Conservation (phyloP, 2,329 filamentous ascomycete genomes). For the Penicillium sp. region DNA sequence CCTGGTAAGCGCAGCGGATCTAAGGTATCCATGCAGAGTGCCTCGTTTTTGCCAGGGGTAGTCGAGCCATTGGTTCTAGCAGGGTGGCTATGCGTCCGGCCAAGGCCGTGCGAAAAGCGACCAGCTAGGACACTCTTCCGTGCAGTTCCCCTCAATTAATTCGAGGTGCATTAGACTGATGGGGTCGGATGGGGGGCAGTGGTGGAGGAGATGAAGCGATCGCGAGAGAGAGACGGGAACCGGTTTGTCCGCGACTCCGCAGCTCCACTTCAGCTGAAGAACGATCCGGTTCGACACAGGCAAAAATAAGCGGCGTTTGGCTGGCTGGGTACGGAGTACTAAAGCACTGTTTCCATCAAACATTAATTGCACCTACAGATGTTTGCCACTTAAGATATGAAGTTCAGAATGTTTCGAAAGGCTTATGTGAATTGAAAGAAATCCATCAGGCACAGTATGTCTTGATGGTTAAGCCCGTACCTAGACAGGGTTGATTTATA, state of each 20-base stretch:
- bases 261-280: conserved; percentile 4
- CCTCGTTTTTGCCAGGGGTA: neutral
- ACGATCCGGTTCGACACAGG: neutral
- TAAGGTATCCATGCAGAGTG: neutral
- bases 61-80: neutral
- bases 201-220: neutral
- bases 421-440: too few species aligned
- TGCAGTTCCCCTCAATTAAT: conserved; percentile 6
- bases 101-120: conserved; percentile 9
- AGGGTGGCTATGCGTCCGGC: conserved; percentile 7
- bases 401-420: too few species aligned
- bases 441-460: too few species aligned
- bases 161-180: conserved; percentile 20
- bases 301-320: neutral
- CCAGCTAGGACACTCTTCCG: neutral
- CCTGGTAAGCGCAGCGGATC: neutral
- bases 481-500: too few species aligned
- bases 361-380: neutral
- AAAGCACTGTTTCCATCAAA: neutral
- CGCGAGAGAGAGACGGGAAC: neutral
- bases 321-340: neutral
- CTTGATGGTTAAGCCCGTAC: too few species aligned
- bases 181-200: conserved; percentile 3
- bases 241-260: neutral
- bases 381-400: neutral